phyloP scores from a whole-genome alignment of 2,329 filamentous ascomycete genomes.

The Chaetomiaceae sp. region DNA sequence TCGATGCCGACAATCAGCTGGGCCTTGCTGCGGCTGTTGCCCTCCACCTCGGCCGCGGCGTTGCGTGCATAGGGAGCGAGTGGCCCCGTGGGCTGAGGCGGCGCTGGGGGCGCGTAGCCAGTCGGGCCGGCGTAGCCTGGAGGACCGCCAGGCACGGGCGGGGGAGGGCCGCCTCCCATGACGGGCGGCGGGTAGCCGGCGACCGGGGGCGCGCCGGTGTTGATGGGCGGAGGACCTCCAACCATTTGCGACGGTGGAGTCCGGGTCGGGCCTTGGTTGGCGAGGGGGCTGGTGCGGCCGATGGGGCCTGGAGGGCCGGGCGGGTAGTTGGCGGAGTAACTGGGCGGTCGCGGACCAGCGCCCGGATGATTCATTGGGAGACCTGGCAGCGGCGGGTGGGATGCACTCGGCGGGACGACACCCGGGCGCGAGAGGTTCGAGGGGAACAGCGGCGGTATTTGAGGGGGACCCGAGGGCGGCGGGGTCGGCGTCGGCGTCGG shows the following conservation, averaged over 20 bases:
- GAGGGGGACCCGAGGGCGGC: constrained; percentile 32
- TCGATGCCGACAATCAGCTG: constrained; percentile 98
- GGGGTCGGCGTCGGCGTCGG: constrained; percentile 24
- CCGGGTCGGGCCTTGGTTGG: constrained; percentile 42
- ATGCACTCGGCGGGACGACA: constrained; percentile 40
- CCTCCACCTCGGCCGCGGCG: constrained; percentile 69
- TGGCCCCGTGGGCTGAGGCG: constrained; percentile 25
- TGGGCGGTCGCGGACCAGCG: constrained; percentile 55
- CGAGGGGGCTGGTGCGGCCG: constrained; percentile 49
- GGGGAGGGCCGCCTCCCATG: constrained; percentile 39
- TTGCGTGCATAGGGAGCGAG: constrained; percentile 38
- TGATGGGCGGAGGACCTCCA: constrained; percentile 61
- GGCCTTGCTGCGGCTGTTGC: constrained; percentile 82
- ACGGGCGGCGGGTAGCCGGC: constrained; percentile 55
- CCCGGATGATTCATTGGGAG: constrained; percentile 59
- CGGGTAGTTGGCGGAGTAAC: constrained; percentile 54
- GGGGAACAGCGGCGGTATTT: constrained; percentile 47
- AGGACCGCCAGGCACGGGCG: constrained; percentile 37
- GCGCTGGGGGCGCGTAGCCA: constrained; percentile 43
- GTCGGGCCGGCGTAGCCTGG: constrained; percentile 42
- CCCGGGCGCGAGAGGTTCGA: constrained; percentile 27
- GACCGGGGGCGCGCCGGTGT: constrained; percentile 51
- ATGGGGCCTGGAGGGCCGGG: constrained; percentile 40
- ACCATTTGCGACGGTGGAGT: constrained; percentile 56
- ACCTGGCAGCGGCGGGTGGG: constrained; percentile 42